A percentile compares a stretch with the other conserved stretches of the same genome.
phyloP scores from a whole-genome alignment of 192 early-diverging fungal genomes.

The Coemansia sp. region DNA sequence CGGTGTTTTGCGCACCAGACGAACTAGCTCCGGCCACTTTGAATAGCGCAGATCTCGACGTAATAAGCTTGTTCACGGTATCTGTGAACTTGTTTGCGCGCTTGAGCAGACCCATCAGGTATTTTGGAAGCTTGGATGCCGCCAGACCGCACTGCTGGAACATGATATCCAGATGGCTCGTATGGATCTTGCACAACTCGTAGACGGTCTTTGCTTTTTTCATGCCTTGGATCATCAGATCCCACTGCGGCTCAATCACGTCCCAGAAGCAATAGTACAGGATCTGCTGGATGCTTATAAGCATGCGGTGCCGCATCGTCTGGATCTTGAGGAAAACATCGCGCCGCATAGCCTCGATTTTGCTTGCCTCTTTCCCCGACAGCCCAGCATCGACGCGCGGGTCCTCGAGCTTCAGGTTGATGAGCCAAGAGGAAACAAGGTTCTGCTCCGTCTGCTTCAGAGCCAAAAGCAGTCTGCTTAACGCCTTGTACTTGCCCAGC shows the following conservation, averaged over 20 bases:
- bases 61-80: slow-evolving; percentile 18
- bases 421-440: slow-evolving; percentile 74
- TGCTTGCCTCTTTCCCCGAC: slow-evolving; percentile 34
- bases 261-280: slow-evolving; percentile 88
- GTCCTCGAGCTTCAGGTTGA: slow-evolving; percentile 41
- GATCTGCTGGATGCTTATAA: slow-evolving; percentile 91
- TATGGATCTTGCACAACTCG: slow-evolving; percentile 76
- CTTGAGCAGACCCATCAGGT: slow-evolving; percentile 48
- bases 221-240: slow-evolving; percentile 64
- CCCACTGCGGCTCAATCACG: slow-evolving; percentile 91
- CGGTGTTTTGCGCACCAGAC: slow-evolving; percentile 32
- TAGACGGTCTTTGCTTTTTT: slow-evolving; percentile 78
- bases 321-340: slow-evolving; percentile 66
- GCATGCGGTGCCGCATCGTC: slow-evolving; percentile 77
- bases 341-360: slow-evolving; percentile 50
- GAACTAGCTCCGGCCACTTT: slow-evolving; percentile 32
- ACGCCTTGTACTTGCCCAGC: slow-evolving; percentile 85
- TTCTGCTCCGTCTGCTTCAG: slow-evolving; percentile 88
- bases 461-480: slow-evolving; percentile 86
- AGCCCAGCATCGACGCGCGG: slow-evolving; percentile 25
- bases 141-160: slow-evolving; percentile 91
- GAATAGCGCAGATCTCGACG: slow-evolving; percentile 28
- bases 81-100: slow-evolving; percentile 37
- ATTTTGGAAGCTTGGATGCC: slow-evolving; percentile 77
- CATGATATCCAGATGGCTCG: slow-evolving; percentile 81